Evolutionary conservation across 2,329 filamentous ascomycete species (phyloP).

Genomic region (Verticillium zaregamsianum): DNA sequence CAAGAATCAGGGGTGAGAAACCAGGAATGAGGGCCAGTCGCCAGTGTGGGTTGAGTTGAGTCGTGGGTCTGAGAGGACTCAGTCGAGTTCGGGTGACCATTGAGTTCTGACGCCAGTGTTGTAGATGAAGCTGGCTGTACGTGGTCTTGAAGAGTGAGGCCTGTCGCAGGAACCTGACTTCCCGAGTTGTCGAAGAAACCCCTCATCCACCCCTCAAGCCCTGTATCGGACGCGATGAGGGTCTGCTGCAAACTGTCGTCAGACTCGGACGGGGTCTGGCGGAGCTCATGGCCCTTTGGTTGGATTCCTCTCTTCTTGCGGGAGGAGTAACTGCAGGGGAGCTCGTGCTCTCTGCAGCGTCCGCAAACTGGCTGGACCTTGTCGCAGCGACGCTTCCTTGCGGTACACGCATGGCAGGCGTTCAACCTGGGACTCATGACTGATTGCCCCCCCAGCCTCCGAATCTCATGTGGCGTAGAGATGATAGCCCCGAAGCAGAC

Average conservation of each 20-base stretch:
- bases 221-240: too few relatives aligned
- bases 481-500: too few relatives aligned
- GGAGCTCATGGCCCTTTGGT: not conserved
- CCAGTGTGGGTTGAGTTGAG: too few relatives aligned
- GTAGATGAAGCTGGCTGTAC: too few relatives aligned
- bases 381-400: not conserved
- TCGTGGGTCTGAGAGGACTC: not conserved
- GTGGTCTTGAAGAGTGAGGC: too few relatives aligned
- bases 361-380: not conserved
- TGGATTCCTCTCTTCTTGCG: not conserved
- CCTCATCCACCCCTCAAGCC: not conserved
- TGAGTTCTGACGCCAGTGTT: too few relatives aligned
- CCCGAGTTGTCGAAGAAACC: not conserved
- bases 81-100: not conserved
- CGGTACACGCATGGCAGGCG: not conserved
- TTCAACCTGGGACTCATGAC: not conserved
- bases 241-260: not conserved
- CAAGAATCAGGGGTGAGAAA: not conserved
- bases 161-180: too few relatives aligned
- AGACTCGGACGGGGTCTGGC: not conserved
- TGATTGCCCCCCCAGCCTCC: not conserved
- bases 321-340: not conserved
- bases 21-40: not conserved
- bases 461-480: too few relatives aligned
- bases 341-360: not conserved